Conservation (phyloP, 2,329 filamentous ascomycete genomes). For the Paraconiothyrium brasiliense region DNA sequence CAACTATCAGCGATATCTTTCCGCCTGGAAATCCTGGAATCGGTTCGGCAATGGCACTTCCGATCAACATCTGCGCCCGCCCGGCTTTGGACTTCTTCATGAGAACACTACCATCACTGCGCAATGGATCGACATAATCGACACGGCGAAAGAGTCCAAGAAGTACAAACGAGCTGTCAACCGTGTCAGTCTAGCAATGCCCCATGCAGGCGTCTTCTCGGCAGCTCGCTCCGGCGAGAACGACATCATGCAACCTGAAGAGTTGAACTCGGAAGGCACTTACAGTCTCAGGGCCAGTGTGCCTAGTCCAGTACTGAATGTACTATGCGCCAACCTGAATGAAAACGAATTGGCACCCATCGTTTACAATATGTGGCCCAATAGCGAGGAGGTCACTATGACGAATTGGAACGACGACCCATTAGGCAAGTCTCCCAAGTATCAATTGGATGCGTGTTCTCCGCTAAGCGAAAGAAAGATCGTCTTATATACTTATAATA, state of each 20-base stretch:
- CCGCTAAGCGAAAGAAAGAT: no score
- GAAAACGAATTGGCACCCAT: constrained; percentile 68
- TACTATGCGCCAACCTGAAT: constrained; percentile 75
- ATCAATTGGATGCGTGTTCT: no score
- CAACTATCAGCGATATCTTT: constrained; percentile 71
- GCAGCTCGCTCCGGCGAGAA: constrained; percentile 71
- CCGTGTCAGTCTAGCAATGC: constrained; percentile 80
- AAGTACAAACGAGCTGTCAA: constrained; percentile 69
- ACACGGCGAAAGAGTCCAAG: constrained; percentile 63
- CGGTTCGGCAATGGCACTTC: constrained; percentile 55
- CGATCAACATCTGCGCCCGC: constrained; percentile 62
- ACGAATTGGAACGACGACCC: constrained; percentile 30
- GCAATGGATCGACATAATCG: constrained; percentile 71
- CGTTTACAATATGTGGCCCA: constrained; percentile 71
- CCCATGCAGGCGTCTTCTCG: constrained; percentile 73
- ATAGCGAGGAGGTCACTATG: constrained; percentile 45
- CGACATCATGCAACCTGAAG: constrained; percentile 72
- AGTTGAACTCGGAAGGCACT: constrained; percentile 69
- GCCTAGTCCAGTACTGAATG: constrained; percentile 75
- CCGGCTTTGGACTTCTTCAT: constrained; percentile 69
- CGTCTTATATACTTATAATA: no score
- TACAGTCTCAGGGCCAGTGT: constrained; percentile 75
- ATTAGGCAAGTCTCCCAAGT: no score
- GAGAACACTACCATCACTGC: constrained; percentile 78
- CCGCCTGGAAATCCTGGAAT: constrained; percentile 63